A percentile compares a stretch with the other conserved stretches of the same genome.
These are phyloP conservation scores for Naumovozyma castellii DNA, from an alignment of 805 yeast species.

Conservation along the genomic window DNA sequence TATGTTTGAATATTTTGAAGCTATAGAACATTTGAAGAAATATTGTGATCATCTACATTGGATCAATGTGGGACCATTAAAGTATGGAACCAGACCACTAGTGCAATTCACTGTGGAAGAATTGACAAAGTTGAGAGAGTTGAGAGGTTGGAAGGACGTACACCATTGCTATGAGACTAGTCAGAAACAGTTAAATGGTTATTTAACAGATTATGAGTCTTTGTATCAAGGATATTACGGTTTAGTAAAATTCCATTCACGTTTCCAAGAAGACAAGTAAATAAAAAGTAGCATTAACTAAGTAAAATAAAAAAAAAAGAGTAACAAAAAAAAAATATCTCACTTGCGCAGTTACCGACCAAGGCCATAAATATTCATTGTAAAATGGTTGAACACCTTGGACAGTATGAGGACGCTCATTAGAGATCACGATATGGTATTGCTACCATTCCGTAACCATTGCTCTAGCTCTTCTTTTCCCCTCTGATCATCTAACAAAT, in stretches of 20 bases:
- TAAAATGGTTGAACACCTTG: slow-evolving; percentile 9
- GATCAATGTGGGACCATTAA: slow-evolving; percentile 88
- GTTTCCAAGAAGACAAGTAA: neutral
- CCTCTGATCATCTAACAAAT: slow-evolving; percentile 30
- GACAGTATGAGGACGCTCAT: slow-evolving; percentile 34
- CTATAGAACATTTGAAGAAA: slow-evolving; percentile 41
- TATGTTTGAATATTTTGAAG: slow-evolving; percentile 60
- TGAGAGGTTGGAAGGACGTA: slow-evolving; percentile 55
- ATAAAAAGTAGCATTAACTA: neutral
- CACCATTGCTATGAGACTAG: slow-evolving; percentile 25
- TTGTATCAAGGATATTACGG: slow-evolving; percentile 77
- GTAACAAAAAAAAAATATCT: slow-evolving; percentile 8
- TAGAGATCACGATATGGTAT: slow-evolving; percentile 7
- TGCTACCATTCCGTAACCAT: slow-evolving; percentile 3
- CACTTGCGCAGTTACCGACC: slow-evolving; percentile 31
- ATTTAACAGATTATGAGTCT: slow-evolving; percentile 55
- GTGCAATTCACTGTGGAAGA: slow-evolving; percentile 72
- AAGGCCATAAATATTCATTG: slow-evolving; percentile 17
- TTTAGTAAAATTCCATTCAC: slow-evolving; percentile 34
- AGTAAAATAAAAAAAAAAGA: neutral
- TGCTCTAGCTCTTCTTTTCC: slow-evolving; percentile 32
- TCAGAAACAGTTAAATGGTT: slow-evolving; percentile 41
- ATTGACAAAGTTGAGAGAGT: slow-evolving; percentile 39
- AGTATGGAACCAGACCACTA: slow-evolving; percentile 79
- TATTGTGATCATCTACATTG: slow-evolving; percentile 48